Percentiles rank a stretch among this genome's conserved stretches.
phyloP scores from a whole-genome alignment of 441 rosid genomes.

The Bocquillonia castaneifolia region DNA sequence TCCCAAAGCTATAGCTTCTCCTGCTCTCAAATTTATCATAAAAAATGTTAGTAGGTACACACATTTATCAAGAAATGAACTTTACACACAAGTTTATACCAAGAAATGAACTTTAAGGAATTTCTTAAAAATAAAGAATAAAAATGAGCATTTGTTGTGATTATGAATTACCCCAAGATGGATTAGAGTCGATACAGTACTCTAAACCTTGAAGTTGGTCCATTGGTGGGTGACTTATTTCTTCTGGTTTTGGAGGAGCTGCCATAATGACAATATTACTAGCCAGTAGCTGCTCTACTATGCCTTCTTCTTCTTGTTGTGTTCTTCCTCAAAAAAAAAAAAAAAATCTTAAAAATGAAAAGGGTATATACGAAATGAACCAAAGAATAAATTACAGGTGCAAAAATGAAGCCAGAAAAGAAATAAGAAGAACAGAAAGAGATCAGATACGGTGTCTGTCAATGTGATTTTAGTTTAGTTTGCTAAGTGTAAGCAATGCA shows the following conservation, averaged over 20 bases:
- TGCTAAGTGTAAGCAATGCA: constrained; percentile 17
- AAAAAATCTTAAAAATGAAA: constrained; percentile 1
- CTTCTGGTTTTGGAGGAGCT: constrained; percentile 89
- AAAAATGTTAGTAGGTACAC: constrained; percentile 5
- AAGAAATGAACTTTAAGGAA: background rate
- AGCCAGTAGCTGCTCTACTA: no score
- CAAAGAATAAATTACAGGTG: constrained; percentile 20
- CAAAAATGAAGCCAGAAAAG: background rate
- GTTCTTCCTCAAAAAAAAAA: no score
- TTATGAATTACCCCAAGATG: constrained; percentile 89
- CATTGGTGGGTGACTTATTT: constrained; percentile 85
- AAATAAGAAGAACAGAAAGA: background rate
- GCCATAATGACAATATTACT: constrained; percentile 81
- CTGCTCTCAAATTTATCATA: constrained; percentile 40
- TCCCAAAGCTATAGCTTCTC: constrained; percentile 90
- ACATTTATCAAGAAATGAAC: background rate
- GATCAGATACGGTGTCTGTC: background rate
- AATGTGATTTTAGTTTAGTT: constrained; percentile 6
- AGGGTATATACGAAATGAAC: constrained; percentile 32
- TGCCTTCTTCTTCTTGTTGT: no score
- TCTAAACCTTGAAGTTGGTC: constrained; percentile 99
- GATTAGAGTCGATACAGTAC: constrained; percentile 98
- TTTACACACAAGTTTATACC: background rate
- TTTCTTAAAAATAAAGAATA: background rate
- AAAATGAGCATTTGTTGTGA: constrained; percentile 6